Evolutionary conservation across 495 filamentous ascomycete species (phyloP).

Genomic region (Aspergillus biplanus): DNA sequence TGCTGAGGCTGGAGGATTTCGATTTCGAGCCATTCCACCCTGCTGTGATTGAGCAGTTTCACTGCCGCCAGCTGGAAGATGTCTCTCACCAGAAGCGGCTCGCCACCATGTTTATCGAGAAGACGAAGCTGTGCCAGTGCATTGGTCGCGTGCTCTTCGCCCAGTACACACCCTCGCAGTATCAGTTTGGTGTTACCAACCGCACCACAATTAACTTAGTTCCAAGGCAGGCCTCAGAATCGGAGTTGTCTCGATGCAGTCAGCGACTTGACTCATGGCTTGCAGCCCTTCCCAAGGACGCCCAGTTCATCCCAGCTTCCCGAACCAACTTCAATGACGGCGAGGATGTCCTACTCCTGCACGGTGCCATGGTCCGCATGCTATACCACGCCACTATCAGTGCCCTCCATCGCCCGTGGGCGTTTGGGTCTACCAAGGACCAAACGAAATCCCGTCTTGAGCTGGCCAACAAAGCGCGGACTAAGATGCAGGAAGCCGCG

Average conservation of each 20-base stretch:
- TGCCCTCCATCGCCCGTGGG: slow-evolving; percentile 82
- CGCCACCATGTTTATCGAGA: slow-evolving; percentile 84
- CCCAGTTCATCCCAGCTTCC: slow-evolving; percentile 44
- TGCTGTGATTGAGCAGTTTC: slow-evolving; percentile 38
- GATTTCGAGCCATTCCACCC: slow-evolving; percentile 67
- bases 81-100: slow-evolving; percentile 65
- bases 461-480: slow-evolving; percentile 58
- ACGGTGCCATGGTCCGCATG: slow-evolving; percentile 81
- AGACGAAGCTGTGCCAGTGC: slow-evolving; percentile 80
- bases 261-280: slow-evolving; percentile 72
- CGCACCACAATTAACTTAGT: slow-evolving; percentile 82
- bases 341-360: slow-evolving; percentile 65
- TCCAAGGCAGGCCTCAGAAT: slow-evolving; percentile 74
- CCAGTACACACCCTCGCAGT: slow-evolving; percentile 72
- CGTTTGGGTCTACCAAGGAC: slow-evolving; percentile 54
- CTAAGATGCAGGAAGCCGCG: slow-evolving; percentile 75
- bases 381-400: slow-evolving; percentile 84
- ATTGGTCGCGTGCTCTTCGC: slow-evolving; percentile 79
- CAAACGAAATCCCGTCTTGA: slow-evolving; percentile 44
- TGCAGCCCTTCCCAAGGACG: slow-evolving; percentile 62
- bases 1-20: slow-evolving; percentile 79
- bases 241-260: slow-evolving; percentile 69
- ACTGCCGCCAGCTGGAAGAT: slow-evolving; percentile 46
- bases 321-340: slow-evolving; percentile 40
- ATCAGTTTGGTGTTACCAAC: slow-evolving; percentile 66